Base-by-base conservation (phyloP, 108 stramenopile species). In the Nitzschia sp. region DNA sequence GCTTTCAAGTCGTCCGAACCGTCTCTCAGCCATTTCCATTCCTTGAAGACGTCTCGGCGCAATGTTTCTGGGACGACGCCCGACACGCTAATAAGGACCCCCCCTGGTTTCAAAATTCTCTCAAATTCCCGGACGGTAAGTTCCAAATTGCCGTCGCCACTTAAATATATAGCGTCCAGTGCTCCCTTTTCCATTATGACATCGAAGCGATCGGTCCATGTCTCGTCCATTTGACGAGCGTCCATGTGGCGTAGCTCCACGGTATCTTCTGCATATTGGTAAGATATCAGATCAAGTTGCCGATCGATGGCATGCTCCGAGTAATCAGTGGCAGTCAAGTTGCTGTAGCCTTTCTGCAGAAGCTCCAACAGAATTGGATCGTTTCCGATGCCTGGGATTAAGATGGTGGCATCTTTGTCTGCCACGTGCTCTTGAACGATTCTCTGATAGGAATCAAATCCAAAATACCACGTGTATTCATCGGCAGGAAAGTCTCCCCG, bases 401-500 rank as follows among this genome's bases (percentile, higher is more conserved):
- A 65, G 45, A 92, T 75, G 26, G 73, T 60, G 0, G 55, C 29
- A 25, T 53, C 25, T 34, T 58, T 52, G 28, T 11, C 59, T 25
- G 58, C 44, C 15, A 70, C 28, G 47, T 73, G 32, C 11, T 58
- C 31, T 53, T 53, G 28, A 0, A 80, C 69, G 34, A 53, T 21
- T n/a, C 34, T 77, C 54, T 73, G 59, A 15, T 89, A 65, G n/a
- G 45, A 65, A 23, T 89, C 82, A 54, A 58, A 90, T 27, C 88
- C 88, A 76, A 77, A 93, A 47, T 91, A 93, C 91, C 91, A 93
- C 26, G 73, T 68, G 46, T 93, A 93, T 73, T 86, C 85, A 28
- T 90, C 84, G 23, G 76, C 48, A 2, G 86, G 78, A 79, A 90
- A 89, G 61, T 90, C 91, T 13, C 91, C 91, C 65, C 84, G 75